Conservation (phyloP, 768 basidiomycete species). For the Leccinum aurantiacum region DNA sequence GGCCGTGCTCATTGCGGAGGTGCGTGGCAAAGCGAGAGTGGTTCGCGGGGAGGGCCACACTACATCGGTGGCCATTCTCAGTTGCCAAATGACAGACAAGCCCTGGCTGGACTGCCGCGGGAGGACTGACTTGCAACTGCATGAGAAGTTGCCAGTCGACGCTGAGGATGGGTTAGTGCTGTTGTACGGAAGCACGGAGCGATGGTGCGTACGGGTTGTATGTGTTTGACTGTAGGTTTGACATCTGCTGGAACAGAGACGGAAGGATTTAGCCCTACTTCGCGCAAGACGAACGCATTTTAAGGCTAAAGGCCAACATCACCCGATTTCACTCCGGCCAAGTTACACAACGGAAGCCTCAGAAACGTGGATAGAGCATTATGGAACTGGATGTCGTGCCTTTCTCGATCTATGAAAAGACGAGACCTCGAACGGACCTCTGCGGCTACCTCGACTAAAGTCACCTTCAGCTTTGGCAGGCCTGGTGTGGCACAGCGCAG, state of each 20-base stretch:
- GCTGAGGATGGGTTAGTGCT: neutral
- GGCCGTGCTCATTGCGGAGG: neutral
- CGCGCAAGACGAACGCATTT: too few relatives aligned
- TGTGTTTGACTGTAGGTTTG: neutral
- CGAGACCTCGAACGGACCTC: too few relatives aligned
- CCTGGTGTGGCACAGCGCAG: too few relatives aligned
- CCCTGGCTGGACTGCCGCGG: neutral
- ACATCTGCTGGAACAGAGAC: neutral
- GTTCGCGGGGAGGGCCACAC: neutral
- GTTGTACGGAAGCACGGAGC: neutral
- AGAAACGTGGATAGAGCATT: too few relatives aligned
- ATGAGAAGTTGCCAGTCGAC: neutral
- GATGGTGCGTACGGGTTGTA: neutral
- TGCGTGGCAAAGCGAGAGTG: neutral
- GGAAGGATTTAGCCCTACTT: too few relatives aligned
- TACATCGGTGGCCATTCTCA: neutral
- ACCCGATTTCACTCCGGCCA: too few relatives aligned
- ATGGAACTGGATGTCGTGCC: too few relatives aligned
- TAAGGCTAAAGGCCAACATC: too few relatives aligned
- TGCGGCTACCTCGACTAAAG: too few relatives aligned
- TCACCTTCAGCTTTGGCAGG: too few relatives aligned
- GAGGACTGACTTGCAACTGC: neutral
- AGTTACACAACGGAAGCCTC: too few relatives aligned
- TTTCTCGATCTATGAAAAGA: too few relatives aligned
- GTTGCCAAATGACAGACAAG: neutral